These are phyloP conservation scores for Mycena citricolor DNA, from an alignment of 1,284 basidiomycete species.

Conservation along the genomic window DNA sequence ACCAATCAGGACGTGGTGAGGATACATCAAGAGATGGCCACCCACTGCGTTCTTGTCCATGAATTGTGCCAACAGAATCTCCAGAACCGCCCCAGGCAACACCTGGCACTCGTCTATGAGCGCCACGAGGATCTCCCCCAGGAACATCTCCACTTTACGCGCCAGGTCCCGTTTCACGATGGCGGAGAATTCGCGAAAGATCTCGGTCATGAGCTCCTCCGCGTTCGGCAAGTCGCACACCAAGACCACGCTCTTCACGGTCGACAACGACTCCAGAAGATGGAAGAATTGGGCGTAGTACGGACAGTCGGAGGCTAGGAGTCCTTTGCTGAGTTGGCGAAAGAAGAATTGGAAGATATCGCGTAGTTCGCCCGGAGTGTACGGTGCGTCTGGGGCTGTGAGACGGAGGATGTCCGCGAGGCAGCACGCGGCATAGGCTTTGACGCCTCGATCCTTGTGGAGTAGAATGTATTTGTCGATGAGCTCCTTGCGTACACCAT, in stretches of 20 bases:
- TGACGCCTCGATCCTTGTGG: constrained; percentile 94
- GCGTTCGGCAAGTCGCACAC: constrained; percentile 87
- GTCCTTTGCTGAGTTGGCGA: constrained; percentile 73
- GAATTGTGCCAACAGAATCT: constrained; percentile 85
- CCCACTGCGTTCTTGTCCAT: constrained; percentile 70
- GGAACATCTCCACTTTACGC: constrained; percentile 86
- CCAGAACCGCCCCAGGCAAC: constrained; percentile 78
- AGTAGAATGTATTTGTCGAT: constrained; percentile 79
- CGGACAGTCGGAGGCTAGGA: constrained; percentile 67
- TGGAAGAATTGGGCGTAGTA: constrained; percentile 93
- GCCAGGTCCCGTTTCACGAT: constrained; percentile 81
- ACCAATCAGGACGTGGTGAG: neutral
- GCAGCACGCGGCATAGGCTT: constrained; percentile 92
- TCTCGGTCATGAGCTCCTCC: constrained; percentile 82
- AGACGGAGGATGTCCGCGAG: constrained; percentile 91
- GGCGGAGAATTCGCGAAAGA: constrained; percentile 83
- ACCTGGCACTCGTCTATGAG: constrained; percentile 84
- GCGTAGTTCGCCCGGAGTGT: constrained; percentile 82
- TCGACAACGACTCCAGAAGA: constrained; percentile 88
- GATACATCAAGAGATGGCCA: constrained; percentile 46
- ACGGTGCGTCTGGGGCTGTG: constrained; percentile 97
- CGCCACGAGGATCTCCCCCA: constrained; percentile 87
- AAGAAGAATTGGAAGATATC: constrained; percentile 97
- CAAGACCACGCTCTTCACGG: constrained; percentile 92
- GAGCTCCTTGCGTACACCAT: constrained; percentile 75